Base-by-base conservation (phyloP, 768 basidiomycete species). In the Auriculariales sp. region DNA sequence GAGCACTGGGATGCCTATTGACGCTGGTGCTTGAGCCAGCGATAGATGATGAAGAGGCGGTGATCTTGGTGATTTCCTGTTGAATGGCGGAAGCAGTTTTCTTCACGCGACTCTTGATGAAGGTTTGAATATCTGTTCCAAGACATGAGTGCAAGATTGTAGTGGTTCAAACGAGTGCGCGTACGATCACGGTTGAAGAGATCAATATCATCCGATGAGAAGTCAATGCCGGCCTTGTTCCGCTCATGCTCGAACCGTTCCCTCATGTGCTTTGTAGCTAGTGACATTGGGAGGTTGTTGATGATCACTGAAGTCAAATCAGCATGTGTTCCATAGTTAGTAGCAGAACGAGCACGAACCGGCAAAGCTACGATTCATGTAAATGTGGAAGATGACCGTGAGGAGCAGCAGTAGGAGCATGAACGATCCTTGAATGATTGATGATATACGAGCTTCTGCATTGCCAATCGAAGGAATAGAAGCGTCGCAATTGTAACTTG, bases 401-500 rank as follows among this genome's bases (percentile, higher is more conserved):
- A 31, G 28, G 46, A 47, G 14, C 4, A 47, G 14, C 22, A 47
- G 46, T 19, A 44, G 6, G 2, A 44, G 14, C 78, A 81, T 79
- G 25, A 81, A 61, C 7, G 68, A 68, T 2, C 68, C 75, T 53
- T 73, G 66, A 0, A 62, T 62, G 12, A 72, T 52, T 3, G 72
- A 70, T 1, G 64, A 49, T 22, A 52, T 39, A 9, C 68, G 62
- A 24, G 66, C 54, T 1, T 52, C 49, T 71, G 54, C 39, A 64
- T 59, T 6, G 67, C 57, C 2, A 64, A 61, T 50, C 72, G 73
- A 49, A 86, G 63, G 71, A 86, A 83, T 67, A 84, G 81, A 9
- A 84, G 67, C 15, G 76, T 79, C 4, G 73, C 69, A 15, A 84
- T 64, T 55, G 76, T 79, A 28, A 83, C 63, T 57, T 83, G 76